Conservation (phyloP, 2,329 filamentous ascomycete species). For the Aspergillus ustus region DNA sequence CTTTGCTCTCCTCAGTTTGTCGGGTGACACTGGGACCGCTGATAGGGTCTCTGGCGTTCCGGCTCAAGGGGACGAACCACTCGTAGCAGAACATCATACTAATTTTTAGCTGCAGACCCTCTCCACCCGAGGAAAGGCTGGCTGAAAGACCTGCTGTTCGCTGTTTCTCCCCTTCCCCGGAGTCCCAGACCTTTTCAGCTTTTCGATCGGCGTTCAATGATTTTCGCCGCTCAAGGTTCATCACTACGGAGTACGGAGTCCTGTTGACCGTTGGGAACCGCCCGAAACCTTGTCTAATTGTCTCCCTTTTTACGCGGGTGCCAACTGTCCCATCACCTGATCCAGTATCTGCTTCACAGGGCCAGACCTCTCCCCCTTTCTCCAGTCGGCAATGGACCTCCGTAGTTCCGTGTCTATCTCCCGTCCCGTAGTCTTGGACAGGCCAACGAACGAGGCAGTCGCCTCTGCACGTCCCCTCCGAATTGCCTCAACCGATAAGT, state of each 20-base stretch:
- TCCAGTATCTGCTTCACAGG: slow-evolving; percentile 41
- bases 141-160: neutral
- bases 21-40: slow-evolving; percentile 17
- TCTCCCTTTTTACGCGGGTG: slow-evolving; percentile 5
- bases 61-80: slow-evolving; percentile 11
- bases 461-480: slow-evolving; percentile 45
- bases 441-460: slow-evolving; percentile 36
- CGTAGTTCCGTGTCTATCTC: slow-evolving; percentile 29
- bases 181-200: slow-evolving; percentile 7
- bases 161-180: slow-evolving; percentile 4
- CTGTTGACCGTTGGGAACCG: slow-evolving; percentile 7
- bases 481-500: slow-evolving; percentile 41
- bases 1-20: slow-evolving; percentile 7
- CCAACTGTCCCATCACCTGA: slow-evolving; percentile 31
- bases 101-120: slow-evolving; percentile 11
- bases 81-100: slow-evolving; percentile 1
- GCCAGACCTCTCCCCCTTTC: slow-evolving; percentile 44
- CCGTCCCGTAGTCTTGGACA: slow-evolving; percentile 29
- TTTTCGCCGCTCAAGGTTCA: slow-evolving; percentile 4
- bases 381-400: slow-evolving; percentile 39
- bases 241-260: no score
- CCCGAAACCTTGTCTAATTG: slow-evolving; percentile 5
- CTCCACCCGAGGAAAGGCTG: slow-evolving; percentile 2
- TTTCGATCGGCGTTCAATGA: slow-evolving; percentile 12
- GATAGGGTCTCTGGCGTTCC: slow-evolving; percentile 14